These are phyloP conservation scores for Plasmodium vivax DNA, from an alignment of 169 alveolate species.

Conservation along the genomic window DNA sequence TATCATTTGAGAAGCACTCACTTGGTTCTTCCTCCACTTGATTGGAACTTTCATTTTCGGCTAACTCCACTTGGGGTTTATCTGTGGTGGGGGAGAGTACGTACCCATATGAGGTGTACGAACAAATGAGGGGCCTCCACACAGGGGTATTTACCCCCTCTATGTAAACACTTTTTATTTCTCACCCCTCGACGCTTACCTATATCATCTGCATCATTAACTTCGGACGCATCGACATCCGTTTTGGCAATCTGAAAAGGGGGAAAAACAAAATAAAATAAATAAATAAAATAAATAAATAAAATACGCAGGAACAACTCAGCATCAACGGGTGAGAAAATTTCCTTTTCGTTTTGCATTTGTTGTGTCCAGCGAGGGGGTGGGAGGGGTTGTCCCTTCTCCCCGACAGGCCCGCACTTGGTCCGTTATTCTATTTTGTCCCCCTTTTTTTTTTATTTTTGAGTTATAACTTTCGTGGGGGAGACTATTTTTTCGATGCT, in stretches of 20 bases:
- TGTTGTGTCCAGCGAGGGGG: neutral
- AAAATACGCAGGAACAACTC: neutral
- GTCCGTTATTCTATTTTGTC: neutral
- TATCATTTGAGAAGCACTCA: neutral
- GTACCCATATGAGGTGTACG: neutral
- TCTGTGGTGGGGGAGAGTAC: neutral
- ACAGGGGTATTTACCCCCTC: neutral
- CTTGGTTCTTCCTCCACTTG: neutral
- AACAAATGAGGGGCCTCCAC: neutral
- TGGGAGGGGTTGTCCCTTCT: neutral
- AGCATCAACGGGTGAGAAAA: neutral
- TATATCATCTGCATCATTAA: neutral
- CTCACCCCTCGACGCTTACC: neutral
- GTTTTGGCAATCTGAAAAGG: slow-evolving; percentile 54
- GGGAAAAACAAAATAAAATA: neutral
- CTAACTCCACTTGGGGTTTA: neutral
- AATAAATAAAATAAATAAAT: neutral
- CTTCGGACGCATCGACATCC: slow-evolving; percentile 11
- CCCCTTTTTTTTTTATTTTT: neutral
- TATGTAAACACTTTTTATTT: neutral
- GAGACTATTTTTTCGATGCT: slow-evolving; percentile 28
- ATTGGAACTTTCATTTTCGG: neutral
- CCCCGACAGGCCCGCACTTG: neutral
- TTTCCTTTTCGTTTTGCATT: neutral
- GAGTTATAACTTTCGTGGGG: slow-evolving; percentile 12